phyloP scores from a whole-genome alignment of 1,284 basidiomycete species.

The Cryptococcus sp. region DNA sequence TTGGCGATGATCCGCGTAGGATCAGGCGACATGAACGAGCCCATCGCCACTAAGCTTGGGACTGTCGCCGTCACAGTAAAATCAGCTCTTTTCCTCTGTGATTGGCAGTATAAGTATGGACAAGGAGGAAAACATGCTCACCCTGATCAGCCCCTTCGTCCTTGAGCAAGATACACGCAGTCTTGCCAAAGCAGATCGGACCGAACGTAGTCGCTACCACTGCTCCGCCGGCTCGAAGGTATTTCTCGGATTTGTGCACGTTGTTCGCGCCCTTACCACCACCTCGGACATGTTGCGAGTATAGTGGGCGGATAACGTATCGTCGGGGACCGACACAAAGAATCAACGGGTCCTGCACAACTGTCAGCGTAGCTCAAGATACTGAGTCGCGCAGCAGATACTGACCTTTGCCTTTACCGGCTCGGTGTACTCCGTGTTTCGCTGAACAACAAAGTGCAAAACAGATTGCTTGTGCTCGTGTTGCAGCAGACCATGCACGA shows the following conservation, averaged over 20 bases:
- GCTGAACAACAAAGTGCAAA: constrained; percentile 87
- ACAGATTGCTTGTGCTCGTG: constrained; percentile 97
- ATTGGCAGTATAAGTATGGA: background rate
- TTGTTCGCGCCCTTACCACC: constrained; percentile 91
- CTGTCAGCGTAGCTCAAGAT: constrained; percentile 7
- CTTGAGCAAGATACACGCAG: constrained; percentile 71
- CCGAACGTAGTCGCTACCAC: constrained; percentile 84
- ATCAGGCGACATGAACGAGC: constrained; percentile 83
- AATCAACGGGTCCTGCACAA: constrained; percentile 74
- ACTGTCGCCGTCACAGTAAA: constrained; percentile 53
- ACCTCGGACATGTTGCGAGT: constrained; percentile 87
- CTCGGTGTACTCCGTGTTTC: constrained; percentile 92
- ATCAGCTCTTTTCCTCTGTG: background rate
- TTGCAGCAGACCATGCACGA: constrained; percentile 80
- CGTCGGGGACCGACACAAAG: constrained; percentile 87
- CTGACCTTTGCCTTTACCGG: constrained; percentile 86
- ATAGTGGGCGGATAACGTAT: constrained; percentile 80
- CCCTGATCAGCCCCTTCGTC: constrained; percentile 68
- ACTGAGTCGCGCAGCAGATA: background rate
- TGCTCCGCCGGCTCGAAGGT: constrained; percentile 77
- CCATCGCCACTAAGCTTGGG: constrained; percentile 85
- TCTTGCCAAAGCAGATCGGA: constrained; percentile 85
- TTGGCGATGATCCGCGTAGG: constrained; percentile 91
- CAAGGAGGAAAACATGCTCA: constrained; percentile 43
- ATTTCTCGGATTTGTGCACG: constrained; percentile 97